Base-by-base conservation (phyloP, 2,329 filamentous ascomycete species). In the Teratosphaeriaceae sp. region DNA sequence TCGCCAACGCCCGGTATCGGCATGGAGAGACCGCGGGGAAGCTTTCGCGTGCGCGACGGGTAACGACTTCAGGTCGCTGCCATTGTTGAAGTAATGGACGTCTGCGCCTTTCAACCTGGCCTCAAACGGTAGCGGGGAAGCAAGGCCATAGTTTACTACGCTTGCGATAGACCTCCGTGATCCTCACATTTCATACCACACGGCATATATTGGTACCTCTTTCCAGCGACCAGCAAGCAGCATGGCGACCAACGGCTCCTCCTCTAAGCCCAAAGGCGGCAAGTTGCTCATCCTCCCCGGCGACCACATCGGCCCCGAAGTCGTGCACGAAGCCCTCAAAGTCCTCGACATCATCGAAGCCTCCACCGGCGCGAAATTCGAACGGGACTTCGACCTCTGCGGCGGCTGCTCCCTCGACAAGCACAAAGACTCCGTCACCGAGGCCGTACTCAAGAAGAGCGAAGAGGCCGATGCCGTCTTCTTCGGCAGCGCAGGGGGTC, bases 281-380 rank as follows among this genome's bases (percentile, higher is more conserved):
- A 58, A 60, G 26, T 63, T 73, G 40, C 61, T 73, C n/a, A 56
- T 73, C 35, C 62, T 73, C 1, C 64, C 68, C 0, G 69, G 70
- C 30, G 70, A 73, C 50, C 66, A 69, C 47, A 66, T 72, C 38
- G 71, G 71, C 1, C 70, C 71, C 4, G 87, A 74, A 53, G 63
- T 74, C 24, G 65, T 72, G 39, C 50, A 57, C 3, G 69, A 73
- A 53, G 70, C 70, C 8, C 59, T 72, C 37, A 69, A 68, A 48
- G 65, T 73, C 9, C 64, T 75, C 5, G 64, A 71, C 22, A 60
- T 69, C 3, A 53, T 74, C 23, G 55, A 60, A 44, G 44, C 46
- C 12, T 43, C 44, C 13, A 57, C 53, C 1, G 55, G 53, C 20
- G 45, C 46, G 20, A 53, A 49, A 19, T 61, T 58, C 45, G 57